Evolutionary conservation across 1,284 basidiomycete genomes (phyloP).

Genomic region (Ustilago crameri): DNA sequence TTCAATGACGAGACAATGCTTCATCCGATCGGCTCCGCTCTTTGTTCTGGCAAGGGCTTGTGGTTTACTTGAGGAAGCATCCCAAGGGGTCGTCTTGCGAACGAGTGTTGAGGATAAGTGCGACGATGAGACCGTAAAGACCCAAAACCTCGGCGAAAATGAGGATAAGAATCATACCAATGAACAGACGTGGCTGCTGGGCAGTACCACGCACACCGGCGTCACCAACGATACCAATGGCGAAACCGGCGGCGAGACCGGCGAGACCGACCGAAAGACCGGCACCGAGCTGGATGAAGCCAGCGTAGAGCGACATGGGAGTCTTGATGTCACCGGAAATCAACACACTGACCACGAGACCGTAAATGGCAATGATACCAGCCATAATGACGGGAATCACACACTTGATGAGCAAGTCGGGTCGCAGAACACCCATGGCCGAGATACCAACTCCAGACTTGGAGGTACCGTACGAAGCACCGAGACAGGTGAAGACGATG

Average conservation of each 20-base stretch:
- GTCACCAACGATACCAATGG: constrained; percentile 96
- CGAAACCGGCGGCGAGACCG: constrained; percentile 94
- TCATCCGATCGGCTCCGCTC: neutral
- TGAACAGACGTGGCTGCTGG: constrained; percentile 89
- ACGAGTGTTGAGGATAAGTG: constrained; percentile 83
- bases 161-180: constrained; percentile 77
- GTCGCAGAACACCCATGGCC: constrained; percentile 91
- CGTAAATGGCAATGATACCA: constrained; percentile 87
- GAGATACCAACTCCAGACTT: constrained; percentile 98
- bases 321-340: constrained; percentile 71
- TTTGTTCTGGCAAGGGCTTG: neutral
- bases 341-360: constrained; percentile 73
- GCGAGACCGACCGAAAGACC: constrained; percentile 91
- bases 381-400: constrained; percentile 98
- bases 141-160: constrained; percentile 95
- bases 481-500: constrained; percentile 95
- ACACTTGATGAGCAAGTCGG: constrained; percentile 98
- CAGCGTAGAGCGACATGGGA: constrained; percentile 76
- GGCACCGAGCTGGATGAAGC: constrained; percentile 93
- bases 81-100: constrained; percentile 57
- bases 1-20: neutral
- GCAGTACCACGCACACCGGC: constrained; percentile 72
- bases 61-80: constrained; percentile 49
- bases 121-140: constrained; percentile 86
- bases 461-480: constrained; percentile 95